phyloP scores from a whole-genome alignment of 176 grass and related monocot species.

The Aegilops tauschii region DNA sequence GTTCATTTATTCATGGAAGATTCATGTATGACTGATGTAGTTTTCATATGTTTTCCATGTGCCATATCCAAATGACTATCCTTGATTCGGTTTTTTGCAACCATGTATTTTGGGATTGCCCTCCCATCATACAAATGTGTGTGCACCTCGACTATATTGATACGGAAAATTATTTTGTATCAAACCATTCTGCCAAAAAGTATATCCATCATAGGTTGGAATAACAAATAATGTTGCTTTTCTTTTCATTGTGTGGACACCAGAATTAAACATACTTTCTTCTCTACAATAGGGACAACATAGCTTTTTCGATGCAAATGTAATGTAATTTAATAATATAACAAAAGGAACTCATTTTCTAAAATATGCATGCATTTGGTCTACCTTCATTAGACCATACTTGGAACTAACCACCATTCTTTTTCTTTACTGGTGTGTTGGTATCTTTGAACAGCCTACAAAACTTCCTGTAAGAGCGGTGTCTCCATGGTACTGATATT shows the following conservation, averaged over 20 bases:
- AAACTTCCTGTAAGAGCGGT: neutral
- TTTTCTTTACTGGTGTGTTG: neutral
- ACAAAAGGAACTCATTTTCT: too few species aligned
- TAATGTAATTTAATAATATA: too few species aligned
- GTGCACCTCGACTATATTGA: too few species aligned
- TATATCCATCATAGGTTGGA: neutral
- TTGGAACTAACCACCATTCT: neutral
- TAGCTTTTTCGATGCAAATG: too few species aligned
- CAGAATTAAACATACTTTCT: too few species aligned
- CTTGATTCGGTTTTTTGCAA: neutral
- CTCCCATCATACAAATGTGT: neutral
- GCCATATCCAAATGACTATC: neutral
- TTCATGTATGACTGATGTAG: neutral
- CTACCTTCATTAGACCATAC: neutral
- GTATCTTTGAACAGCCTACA: neutral
- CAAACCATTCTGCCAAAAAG: neutral
- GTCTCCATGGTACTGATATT: too few species aligned
- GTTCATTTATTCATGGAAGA: neutral
- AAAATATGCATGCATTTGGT: neutral
- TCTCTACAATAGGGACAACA: neutral
- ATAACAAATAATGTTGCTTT: neutral
- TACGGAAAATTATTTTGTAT: too few species aligned
- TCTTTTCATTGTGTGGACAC: neutral
- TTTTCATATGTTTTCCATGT: neutral
- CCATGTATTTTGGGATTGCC: neutral